phyloP scores from a whole-genome alignment of 2,329 filamentous ascomycete genomes.

The Trichoderma sp. region DNA sequence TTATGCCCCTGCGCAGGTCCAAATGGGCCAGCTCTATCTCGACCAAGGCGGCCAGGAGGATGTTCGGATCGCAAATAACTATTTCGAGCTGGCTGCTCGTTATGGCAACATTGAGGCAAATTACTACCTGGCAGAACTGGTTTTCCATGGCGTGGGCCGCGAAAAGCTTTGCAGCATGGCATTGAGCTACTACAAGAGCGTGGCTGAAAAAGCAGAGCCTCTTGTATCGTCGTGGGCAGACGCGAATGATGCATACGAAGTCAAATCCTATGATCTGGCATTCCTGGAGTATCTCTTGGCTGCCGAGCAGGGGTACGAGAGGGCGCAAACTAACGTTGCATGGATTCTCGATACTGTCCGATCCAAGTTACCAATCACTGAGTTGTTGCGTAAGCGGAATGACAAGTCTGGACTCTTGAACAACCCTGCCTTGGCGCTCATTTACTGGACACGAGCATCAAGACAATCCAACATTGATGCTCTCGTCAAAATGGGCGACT shows the following conservation, averaged over 20 bases:
- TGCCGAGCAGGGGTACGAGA: slow-evolving; percentile 90
- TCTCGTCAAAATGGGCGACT: slow-evolving; percentile 97
- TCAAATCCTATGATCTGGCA: slow-evolving; percentile 77
- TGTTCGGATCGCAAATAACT: slow-evolving; percentile 75
- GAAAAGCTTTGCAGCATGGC: slow-evolving; percentile 79
- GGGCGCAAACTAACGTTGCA: slow-evolving; percentile 86
- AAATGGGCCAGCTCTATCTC: slow-evolving; percentile 80
- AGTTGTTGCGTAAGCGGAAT: slow-evolving; percentile 53
- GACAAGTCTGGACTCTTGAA: slow-evolving; percentile 48
- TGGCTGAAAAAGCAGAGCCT: slow-evolving; percentile 73
- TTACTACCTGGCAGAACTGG: slow-evolving; percentile 90
- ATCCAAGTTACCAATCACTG: slow-evolving; percentile 47
- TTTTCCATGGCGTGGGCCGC: slow-evolving; percentile 76
- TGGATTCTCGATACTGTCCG: slow-evolving; percentile 78
- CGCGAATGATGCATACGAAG: slow-evolving; percentile 80
- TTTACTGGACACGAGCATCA: slow-evolving; percentile 94
- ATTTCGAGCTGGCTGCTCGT: slow-evolving; percentile 83
- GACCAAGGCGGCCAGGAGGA: slow-evolving; percentile 76
- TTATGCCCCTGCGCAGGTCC: slow-evolving; percentile 77
- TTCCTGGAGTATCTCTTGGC: slow-evolving; percentile 83
- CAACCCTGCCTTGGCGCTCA: slow-evolving; percentile 69
- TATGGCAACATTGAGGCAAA: slow-evolving; percentile 86
- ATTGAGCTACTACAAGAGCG: slow-evolving; percentile 79
- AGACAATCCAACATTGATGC: slow-evolving; percentile 93
- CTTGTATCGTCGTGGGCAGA: slow-evolving; percentile 79